Percentiles rank a stretch among this genome's conserved stretches.
These are phyloP conservation scores for Cordyceps farinosa DNA, from an alignment of 2,329 filamentous ascomycete species.

Conservation along the genomic window DNA sequence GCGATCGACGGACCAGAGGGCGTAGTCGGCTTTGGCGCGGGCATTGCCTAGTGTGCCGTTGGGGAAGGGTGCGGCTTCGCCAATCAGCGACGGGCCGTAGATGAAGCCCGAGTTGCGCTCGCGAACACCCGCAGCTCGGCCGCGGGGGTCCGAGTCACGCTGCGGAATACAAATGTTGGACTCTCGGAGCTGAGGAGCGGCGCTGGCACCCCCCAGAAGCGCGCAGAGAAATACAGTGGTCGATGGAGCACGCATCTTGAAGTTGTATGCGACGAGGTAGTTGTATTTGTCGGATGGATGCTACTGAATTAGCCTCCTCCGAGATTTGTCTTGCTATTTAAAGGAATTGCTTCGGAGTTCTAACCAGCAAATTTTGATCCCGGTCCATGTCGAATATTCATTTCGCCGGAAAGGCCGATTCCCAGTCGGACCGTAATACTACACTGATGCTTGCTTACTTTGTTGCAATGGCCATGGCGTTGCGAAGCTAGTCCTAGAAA, in stretches of 20 bases:
- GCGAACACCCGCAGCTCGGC: constrained; percentile 17
- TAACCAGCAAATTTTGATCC: background rate
- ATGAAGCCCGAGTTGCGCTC: constrained; percentile 15
- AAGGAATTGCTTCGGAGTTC: background rate
- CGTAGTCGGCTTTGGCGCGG: constrained; percentile 18
- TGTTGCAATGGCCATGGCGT: background rate
- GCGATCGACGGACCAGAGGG: constrained; percentile 20
- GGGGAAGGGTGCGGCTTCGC: constrained; percentile 23
- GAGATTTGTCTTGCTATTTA: too few relatives aligned
- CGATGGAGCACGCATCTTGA: background rate
- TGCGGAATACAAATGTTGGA: constrained; percentile 16
- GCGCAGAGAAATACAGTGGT: background rate
- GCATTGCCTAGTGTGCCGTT: constrained; percentile 22
- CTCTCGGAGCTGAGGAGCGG: background rate
- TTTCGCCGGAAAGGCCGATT: background rate
- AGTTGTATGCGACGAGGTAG: background rate
- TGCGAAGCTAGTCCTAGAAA: background rate
- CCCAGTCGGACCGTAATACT: background rate
- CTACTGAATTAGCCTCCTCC: too few relatives aligned
- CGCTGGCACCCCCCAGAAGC: background rate
- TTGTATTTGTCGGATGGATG: background rate
- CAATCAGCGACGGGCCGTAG: constrained; percentile 24
- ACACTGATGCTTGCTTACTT: background rate
- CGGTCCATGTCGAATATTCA: background rate
- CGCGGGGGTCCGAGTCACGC: constrained; percentile 17